Base-by-base conservation (phyloP, 208 protist species). In the Crithidia brevicula region DNA sequence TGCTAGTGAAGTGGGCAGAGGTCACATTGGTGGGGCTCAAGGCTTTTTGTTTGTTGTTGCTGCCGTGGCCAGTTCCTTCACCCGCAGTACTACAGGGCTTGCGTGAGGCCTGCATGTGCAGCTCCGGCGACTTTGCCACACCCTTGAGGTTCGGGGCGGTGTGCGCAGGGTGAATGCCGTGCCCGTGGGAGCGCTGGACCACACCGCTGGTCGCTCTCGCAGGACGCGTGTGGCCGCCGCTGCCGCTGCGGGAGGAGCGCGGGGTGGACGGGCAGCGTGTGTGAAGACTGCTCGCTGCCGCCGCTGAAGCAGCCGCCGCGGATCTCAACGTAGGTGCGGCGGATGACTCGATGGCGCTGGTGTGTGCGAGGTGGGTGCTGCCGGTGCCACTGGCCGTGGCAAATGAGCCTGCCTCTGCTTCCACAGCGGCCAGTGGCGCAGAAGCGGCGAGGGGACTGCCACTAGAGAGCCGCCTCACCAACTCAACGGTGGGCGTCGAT, bases 1-100 rank as follows among this genome's bases (percentile, higher is more conserved):
- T 11, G 36, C 60, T 63, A 20, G 60, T 15, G 15, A 74, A 67
- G 60, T 67, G 51, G 33, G 61, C 38, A 13, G 47, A 36, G 20
- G 42, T 33, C 33, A 57, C 8, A 18, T 38, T 18, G 22, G 23
- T 20, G 1, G 31, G n/a, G 40, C 34, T 28, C 8, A 23, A 33
- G 27, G 11, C 31, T 27, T 49, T 42, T 18, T 15, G 8, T 18
- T 23, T 28, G 64, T 43, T 45, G 38, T 18, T 27, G 23, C n/a
- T 15, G n/a, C 13, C 34, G 28, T n/a, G n/a, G n/a, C n/a, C n/a
- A n/a, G n/a, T n/a, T n/a, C n/a, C n/a, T n/a, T n/a, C n/a, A n/a
- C n/a, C n/a, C n/a, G n/a, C n/a, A n/a, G n/a, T n/a, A n/a, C n/a
- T n/a, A n/a, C n/a, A n/a, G n/a, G n/a, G n/a, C n/a, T n/a, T n/a